Evolutionary conservation across 2,329 filamentous ascomycete genomes (phyloP).

Genomic region (Allantophomopsis cytisporea): DNA sequence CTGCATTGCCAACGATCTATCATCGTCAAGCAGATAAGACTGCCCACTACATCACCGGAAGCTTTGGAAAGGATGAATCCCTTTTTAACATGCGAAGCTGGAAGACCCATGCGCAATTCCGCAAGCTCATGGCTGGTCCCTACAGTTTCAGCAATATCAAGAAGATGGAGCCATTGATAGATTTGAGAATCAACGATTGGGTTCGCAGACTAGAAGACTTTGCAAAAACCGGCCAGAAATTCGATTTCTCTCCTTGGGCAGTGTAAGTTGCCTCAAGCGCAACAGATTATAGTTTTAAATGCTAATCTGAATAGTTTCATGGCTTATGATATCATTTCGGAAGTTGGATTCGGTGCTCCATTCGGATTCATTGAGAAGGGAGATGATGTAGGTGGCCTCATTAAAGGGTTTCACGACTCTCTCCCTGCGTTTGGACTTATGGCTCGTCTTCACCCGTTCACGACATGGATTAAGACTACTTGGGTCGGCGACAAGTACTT

Average conservation of each 20-base stretch:
- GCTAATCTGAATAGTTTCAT: conserved; percentile 22
- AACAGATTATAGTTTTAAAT: not conserved
- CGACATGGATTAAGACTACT: conserved; percentile 38
- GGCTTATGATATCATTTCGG: conserved; percentile 43
- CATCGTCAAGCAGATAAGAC: conserved; percentile 40
- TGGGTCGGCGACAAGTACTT: conserved; percentile 34
- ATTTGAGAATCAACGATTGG: conserved; percentile 35
- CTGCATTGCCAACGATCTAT: conserved; percentile 41
- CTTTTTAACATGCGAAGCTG: conserved; percentile 44
- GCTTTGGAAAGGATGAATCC: conserved; percentile 38
- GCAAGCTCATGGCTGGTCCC: conserved; percentile 38
- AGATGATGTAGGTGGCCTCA: conserved; percentile 36
- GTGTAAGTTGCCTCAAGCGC: conserved; percentile 18
- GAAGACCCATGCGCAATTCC: conserved; percentile 32
- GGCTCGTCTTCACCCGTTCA: conserved; percentile 36
- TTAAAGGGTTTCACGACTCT: conserved; percentile 38
- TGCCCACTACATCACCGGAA: conserved; percentile 42
- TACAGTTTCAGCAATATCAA: conserved; percentile 43
- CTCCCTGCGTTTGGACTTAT: conserved; percentile 35
- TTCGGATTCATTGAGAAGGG: conserved; percentile 40
- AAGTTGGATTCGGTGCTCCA: conserved; percentile 39
- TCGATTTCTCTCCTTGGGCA: conserved; percentile 43
- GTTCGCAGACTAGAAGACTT: conserved; percentile 32
- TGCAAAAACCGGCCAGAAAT: conserved; percentile 24
- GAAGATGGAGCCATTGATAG: conserved; percentile 43